phyloP scores from a whole-genome alignment of 345 rosid genomes.

The Luvunga scandens region DNA sequence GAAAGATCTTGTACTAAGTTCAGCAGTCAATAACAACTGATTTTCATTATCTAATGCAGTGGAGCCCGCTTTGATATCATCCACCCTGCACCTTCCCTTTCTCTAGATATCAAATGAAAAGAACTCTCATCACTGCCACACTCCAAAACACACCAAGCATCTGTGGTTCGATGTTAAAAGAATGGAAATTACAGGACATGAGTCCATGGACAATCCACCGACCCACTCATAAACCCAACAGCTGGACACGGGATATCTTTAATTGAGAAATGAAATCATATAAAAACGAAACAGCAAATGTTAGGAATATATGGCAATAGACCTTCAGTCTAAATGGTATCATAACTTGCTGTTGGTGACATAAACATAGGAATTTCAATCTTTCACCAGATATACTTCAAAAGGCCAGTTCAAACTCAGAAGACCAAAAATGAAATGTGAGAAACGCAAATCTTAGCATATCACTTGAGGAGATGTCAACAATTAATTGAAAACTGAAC shows the following conservation, averaged over 20 bases:
- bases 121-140: not conserved
- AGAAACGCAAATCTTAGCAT: slow-evolving; percentile 5
- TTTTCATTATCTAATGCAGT: not conserved
- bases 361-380: not conserved
- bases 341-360: not conserved
- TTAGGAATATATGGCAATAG: not conserved
- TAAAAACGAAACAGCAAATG: not conserved
- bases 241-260: not conserved
- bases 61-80: not conserved
- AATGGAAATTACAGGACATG: not conserved
- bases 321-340: not conserved
- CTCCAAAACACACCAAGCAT: slow-evolving; percentile 6
- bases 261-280: not conserved
- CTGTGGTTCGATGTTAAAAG: not conserved
- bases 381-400: slow-evolving; percentile 11
- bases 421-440: not conserved
- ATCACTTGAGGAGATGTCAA: not conserved
- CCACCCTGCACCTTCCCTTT: not conserved
- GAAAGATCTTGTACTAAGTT: not conserved
- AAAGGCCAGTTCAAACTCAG: slow-evolving; percentile 3
- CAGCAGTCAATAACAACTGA: not conserved
- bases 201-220: not conserved
- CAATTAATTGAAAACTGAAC: not conserved
- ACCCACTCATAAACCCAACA: not conserved
- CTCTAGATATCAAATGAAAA: not conserved